Base-by-base conservation (phyloP, 257 asterid genomes). In the Gentiana dahurica region DNA sequence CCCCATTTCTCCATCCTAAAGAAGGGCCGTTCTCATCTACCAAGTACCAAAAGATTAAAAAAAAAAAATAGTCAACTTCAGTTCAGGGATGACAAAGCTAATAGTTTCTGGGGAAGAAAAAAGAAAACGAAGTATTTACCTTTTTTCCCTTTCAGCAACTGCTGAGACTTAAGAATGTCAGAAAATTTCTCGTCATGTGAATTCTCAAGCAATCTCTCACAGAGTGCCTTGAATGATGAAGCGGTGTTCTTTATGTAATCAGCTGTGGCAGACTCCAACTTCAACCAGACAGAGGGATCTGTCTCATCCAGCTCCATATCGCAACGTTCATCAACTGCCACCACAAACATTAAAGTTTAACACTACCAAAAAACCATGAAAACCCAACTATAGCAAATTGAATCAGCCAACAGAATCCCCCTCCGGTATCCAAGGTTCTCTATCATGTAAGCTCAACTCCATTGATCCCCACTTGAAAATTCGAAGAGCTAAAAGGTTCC, bases 241-340 rank as follows among this genome's bases (percentile, higher is more conserved):
- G 86, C 74, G 72, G 83, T 83, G 53, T 67, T 76, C 75, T 75
- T 73, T 53, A 92, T 85, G 75, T 83, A 92, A 61, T 88, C 97
- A 62, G 83, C 83, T 5, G 97, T 80, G 50, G 95, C 95, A 41
- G 75, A 78, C 76, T 92, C 99, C 55, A 92, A 73, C 77, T 81
- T 92, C 57, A 76, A 67, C 99, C 97, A 92, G 67, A 81, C 59
- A 0, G 97, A 75, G 12, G 99, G 99, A 69, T 92, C 97, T 61
- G 99, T 92, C 70, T 92, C 99, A 75, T 92, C 99, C 56, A 92
- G 79, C 82, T 88, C 99, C 99, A 92, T 92, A 59, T 72, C 97
- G 76, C 97, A 88, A 24, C 97, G 95, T 64, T 92, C 99, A 58
- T 92, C 97, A 63, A 88, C 99, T 92, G 87, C 67, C 58, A 66